These are phyloP conservation scores for Golubevia sp. DNA, from an alignment of 1,284 basidiomycete genomes.

Conservation along the genomic window DNA sequence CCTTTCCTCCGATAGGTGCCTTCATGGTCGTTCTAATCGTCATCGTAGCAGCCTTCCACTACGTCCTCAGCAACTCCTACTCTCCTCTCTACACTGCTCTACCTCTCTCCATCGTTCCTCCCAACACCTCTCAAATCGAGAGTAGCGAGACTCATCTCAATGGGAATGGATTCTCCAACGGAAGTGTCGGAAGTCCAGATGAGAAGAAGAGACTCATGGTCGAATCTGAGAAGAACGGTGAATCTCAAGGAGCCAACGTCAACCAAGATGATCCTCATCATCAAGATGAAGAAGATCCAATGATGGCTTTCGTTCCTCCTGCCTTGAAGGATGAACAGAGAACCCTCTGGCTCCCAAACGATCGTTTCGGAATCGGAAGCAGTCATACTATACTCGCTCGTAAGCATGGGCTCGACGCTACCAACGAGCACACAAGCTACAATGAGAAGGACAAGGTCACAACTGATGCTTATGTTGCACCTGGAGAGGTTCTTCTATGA, in stretches of 20 bases:
- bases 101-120: slow-evolving; percentile 32
- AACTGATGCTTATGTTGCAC: slow-evolving; percentile 44
- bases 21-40: slow-evolving; percentile 51
- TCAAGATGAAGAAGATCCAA: slow-evolving; percentile 11
- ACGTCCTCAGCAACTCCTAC: slow-evolving; percentile 48
- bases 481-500: slow-evolving; percentile 45
- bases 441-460: slow-evolving; percentile 50
- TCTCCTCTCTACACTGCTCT: slow-evolving; percentile 36
- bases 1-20: slow-evolving; percentile 13
- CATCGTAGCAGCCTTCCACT: slow-evolving; percentile 39
- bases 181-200: background rate
- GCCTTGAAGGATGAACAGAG: slow-evolving; percentile 45
- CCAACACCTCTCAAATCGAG: background rate
- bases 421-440: slow-evolving; percentile 39
- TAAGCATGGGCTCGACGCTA: slow-evolving; percentile 44
- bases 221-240: background rate
- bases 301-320: slow-evolving; percentile 43
- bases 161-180: background rate
- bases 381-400: slow-evolving; percentile 39
- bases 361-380: slow-evolving; percentile 50
- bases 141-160: background rate
- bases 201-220: background rate
- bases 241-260: too few relatives aligned
- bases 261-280: too few relatives aligned
- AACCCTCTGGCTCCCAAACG: slow-evolving; percentile 56